These are phyloP conservation scores for Pneumocystis oryctolagi DNA, from an alignment of 1,139 yeast species.

Conservation along the genomic window DNA sequence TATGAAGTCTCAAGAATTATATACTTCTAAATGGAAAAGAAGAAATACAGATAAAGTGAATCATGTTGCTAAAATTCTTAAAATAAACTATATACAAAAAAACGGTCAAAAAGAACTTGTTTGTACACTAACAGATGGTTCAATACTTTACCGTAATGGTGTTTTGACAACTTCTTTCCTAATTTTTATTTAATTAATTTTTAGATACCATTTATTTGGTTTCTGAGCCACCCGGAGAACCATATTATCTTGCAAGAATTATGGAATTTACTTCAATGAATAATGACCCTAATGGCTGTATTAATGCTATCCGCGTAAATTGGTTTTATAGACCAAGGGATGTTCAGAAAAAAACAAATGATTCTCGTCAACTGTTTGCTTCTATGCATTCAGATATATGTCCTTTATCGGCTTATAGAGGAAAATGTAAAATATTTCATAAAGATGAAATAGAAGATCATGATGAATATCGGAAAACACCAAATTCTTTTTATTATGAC, in stretches of 20 bases:
- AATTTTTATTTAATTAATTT: neutral
- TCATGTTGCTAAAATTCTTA: neutral
- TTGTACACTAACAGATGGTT: neutral
- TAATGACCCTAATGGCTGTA: constrained; percentile 3
- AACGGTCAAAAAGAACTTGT: neutral
- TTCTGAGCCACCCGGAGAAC: constrained; percentile 91
- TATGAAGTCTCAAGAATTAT: neutral
- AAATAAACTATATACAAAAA: neutral
- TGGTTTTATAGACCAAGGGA: constrained; percentile 91
- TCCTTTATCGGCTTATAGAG: constrained; percentile 63
- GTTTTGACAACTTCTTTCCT: neutral
- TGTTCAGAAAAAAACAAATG: constrained; percentile 50
- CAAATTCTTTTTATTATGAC: constrained; percentile 73
- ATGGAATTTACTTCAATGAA: constrained; percentile 45
- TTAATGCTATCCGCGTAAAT: constrained; percentile 47
- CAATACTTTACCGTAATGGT: constrained; percentile 1
- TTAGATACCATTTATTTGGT: constrained; percentile 66
- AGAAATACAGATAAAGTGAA: neutral
- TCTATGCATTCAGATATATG: constrained; percentile 81
- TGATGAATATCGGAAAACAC: constrained; percentile 40
- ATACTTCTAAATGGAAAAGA: neutral
- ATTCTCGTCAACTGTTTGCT: constrained; percentile 63
- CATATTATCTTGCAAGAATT: constrained; percentile 75
- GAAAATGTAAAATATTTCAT: constrained; percentile 56
- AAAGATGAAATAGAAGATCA: constrained; percentile 47